Conservation (phyloP, 2,329 filamentous ascomycete genomes). For the Verticillium zaregamsianum region DNA sequence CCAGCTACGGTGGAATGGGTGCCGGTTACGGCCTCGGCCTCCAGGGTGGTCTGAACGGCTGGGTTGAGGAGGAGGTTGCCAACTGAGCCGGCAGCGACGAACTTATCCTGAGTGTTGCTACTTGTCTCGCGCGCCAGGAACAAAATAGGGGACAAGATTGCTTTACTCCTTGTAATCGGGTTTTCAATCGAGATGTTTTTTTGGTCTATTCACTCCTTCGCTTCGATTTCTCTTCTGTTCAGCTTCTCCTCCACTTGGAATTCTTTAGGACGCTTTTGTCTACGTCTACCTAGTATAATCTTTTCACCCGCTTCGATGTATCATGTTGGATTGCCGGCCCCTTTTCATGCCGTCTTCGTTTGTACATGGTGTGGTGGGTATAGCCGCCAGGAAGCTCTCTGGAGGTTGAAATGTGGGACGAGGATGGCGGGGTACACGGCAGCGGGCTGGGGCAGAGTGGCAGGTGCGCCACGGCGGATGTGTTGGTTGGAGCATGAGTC, state of each 20-base stretch:
- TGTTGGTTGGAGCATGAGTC: background rate
- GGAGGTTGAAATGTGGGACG: background rate
- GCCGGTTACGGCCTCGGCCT: conserved; percentile 58
- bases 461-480: background rate
- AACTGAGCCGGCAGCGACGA: conserved; percentile 36
- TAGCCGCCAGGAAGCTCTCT: background rate
- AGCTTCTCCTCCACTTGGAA: conserved; percentile 18
- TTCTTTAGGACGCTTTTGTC: conserved; percentile 21
- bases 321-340: background rate
- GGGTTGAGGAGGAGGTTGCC: conserved; percentile 63
- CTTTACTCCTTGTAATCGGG: conserved; percentile 5
- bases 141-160: background rate
- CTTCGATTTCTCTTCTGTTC: conserved; percentile 4
- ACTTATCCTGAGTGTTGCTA: conserved; percentile 11
- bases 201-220: conserved; percentile 3
- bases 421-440: background rate
- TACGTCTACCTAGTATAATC: conserved; percentile 21
- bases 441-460: background rate
- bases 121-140: conserved; percentile 8
- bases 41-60: conserved; percentile 60
- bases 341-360: background rate
- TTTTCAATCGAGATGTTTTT: conserved; percentile 3
- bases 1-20: conserved; percentile 57
- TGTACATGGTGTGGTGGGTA: background rate
- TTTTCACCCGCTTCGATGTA: conserved; percentile 30